Evolutionary conservation across 2,329 filamentous ascomycete species (phyloP).

Genomic region (Stachybotrys elegans): DNA sequence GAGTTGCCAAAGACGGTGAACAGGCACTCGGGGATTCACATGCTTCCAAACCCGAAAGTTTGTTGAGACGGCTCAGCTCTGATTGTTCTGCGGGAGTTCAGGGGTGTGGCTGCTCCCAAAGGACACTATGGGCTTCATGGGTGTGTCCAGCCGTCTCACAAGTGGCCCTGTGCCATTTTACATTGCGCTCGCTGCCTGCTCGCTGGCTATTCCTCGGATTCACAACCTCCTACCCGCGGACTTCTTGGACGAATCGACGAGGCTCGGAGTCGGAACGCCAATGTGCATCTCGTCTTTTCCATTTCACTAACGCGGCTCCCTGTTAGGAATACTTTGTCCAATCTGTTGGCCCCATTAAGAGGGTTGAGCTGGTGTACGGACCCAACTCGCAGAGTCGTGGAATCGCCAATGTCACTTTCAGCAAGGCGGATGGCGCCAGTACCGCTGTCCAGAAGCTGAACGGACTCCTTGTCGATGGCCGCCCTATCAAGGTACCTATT

Average conservation of each 20-base stretch:
- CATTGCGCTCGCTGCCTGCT: constrained; percentile 22
- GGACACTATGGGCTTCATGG: no score
- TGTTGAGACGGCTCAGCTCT: no score
- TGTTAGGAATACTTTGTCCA: constrained; percentile 93
- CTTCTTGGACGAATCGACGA: constrained; percentile 16
- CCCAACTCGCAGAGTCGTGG: constrained; percentile 88
- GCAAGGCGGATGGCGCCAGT: constrained; percentile 72
- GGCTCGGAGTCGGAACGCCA: constrained; percentile 23
- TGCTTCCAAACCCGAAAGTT: no score
- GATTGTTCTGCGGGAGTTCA: no score
- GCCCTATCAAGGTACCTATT: constrained; percentile 74
- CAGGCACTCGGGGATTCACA: no score
- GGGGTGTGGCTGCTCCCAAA: neutral
- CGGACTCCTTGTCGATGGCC: constrained; percentile 82
- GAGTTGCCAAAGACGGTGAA: constrained; percentile 3
- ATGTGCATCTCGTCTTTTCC: constrained; percentile 22
- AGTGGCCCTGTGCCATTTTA: no score
- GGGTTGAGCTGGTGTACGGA: constrained; percentile 86
- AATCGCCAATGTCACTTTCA: constrained; percentile 85
- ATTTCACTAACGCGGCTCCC: constrained; percentile 61
- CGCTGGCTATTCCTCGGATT: constrained; percentile 14
- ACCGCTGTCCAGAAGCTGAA: constrained; percentile 83
- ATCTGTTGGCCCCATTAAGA: constrained; percentile 85
- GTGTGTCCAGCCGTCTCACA: no score
- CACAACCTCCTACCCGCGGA: neutral